These are phyloP conservation scores for Neopestalotiopsis clavispora DNA, from an alignment of 2,329 filamentous ascomycete genomes.

Conservation along the genomic window DNA sequence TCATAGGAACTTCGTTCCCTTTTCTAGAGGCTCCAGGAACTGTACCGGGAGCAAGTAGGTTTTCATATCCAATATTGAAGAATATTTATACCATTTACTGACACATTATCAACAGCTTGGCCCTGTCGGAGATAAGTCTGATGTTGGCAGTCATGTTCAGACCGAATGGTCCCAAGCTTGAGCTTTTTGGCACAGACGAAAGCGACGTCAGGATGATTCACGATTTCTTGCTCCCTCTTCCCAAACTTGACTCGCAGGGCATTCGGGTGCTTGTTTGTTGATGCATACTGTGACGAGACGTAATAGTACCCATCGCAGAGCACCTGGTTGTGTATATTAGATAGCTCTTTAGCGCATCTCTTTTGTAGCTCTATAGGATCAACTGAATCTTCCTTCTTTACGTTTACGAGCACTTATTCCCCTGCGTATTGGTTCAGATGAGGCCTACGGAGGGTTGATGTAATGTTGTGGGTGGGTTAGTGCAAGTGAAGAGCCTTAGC, in stretches of 20 bases:
- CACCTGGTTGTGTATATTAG: too few species aligned
- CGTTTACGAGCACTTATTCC: too few species aligned
- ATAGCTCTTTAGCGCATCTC: too few species aligned
- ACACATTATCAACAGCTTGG: background rate
- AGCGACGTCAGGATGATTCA: background rate
- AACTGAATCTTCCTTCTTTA: too few species aligned
- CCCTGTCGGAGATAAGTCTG: background rate
- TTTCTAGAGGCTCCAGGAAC: conserved; percentile 11
- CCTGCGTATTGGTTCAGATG: too few species aligned
- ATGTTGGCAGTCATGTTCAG: background rate
- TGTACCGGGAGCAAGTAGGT: conserved; percentile 9
- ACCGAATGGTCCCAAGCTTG: background rate
- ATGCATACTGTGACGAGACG: too few species aligned
- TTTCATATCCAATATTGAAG: background rate
- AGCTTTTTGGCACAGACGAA: background rate
- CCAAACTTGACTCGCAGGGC: background rate
- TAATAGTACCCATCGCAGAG: too few species aligned
- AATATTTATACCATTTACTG: background rate
- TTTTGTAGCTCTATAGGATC: too few species aligned
- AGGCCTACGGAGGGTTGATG: too few species aligned
- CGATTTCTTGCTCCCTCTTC: background rate
- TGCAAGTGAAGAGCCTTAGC: too few species aligned
- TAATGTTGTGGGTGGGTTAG: too few species aligned
- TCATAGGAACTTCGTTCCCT: conserved; percentile 12
- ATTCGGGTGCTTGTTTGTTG: too few species aligned